phyloP scores from a whole-genome alignment of 2,329 filamentous ascomycete genomes.

The Drechmeria coniospora region DNA sequence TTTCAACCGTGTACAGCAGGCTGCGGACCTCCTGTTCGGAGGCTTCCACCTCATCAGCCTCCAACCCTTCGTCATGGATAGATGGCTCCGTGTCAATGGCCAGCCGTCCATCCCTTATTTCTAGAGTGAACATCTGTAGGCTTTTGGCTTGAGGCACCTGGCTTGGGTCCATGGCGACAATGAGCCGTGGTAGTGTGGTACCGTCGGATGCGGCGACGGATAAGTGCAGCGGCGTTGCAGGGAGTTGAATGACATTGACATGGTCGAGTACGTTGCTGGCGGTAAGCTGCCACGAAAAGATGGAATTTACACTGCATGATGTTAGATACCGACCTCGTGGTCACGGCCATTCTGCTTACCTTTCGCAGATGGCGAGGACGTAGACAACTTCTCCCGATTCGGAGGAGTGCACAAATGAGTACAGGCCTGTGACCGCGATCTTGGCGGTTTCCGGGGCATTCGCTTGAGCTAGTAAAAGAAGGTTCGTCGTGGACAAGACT shows the following conservation, averaged over 20 bases:
- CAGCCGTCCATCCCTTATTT: slow-evolving; percentile 16
- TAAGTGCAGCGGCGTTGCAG: slow-evolving; percentile 50
- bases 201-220: slow-evolving; percentile 11
- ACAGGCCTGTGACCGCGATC: slow-evolving; percentile 31
- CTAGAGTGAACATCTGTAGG: slow-evolving; percentile 16
- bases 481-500: slow-evolving; percentile 36
- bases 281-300: slow-evolving; percentile 49
- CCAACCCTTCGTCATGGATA: slow-evolving; percentile 11
- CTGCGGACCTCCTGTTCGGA: slow-evolving; percentile 21
- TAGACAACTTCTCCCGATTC: slow-evolving; percentile 13
- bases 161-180: slow-evolving; percentile 24
- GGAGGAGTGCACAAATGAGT: slow-evolving; percentile 17
- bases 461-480: slow-evolving; percentile 28
- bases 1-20: slow-evolving; percentile 30
- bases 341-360: slow-evolving; percentile 30
- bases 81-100: slow-evolving; percentile 12
- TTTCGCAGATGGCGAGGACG: slow-evolving; percentile 40
- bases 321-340: no score
- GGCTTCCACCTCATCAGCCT: slow-evolving; percentile 17
- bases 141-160: slow-evolving; percentile 13
- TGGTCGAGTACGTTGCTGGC: slow-evolving; percentile 32
- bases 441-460: slow-evolving; percentile 21
- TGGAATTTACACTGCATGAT: slow-evolving; percentile 33
- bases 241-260: slow-evolving; percentile 31
- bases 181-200: slow-evolving; percentile 14